A percentile compares a stretch with the other conserved stretches of the same genome.
Conservation (phyloP, 148 eudicot species). For the Nepenthes mirabilis region DNA sequence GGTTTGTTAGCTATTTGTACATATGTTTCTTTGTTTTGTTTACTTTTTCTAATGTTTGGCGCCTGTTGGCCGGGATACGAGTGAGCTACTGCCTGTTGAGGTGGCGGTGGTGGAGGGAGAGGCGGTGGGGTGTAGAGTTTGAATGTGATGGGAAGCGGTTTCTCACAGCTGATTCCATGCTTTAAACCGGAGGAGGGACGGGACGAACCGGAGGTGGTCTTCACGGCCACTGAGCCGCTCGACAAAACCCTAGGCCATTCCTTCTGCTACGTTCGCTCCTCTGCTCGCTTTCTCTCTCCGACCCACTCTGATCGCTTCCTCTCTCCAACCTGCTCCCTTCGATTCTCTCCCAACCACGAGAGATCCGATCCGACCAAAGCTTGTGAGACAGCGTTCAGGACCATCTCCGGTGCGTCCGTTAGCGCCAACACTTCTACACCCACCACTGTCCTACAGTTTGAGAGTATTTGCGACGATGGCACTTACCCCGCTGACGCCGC, state of each 20-base stretch:
- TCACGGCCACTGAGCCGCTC: slow-evolving; percentile 31
- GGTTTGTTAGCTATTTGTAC: too few species aligned
- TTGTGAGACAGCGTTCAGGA: slow-evolving; percentile 17
- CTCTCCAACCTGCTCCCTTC: slow-evolving; percentile 58
- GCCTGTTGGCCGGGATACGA: too few species aligned
- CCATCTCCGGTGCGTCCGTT: slow-evolving; percentile 90
- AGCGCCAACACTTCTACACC: slow-evolving; percentile 82
- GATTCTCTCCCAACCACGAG: slow-evolving; percentile 38
- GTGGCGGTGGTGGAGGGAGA: too few species aligned
- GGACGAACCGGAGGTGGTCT: slow-evolving; percentile 28
- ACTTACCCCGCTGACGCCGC: slow-evolving; percentile 12
- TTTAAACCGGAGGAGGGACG: slow-evolving; percentile 39
- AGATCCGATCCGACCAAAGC: slow-evolving; percentile 20
- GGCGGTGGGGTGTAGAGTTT: background rate
- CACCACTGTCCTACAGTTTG: slow-evolving; percentile 40
- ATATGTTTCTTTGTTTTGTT: too few species aligned
- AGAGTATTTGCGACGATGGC: slow-evolving; percentile 31
- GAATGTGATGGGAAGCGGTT: slow-evolving; percentile 76
- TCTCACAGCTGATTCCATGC: slow-evolving; percentile 82
- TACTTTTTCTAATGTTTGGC: too few species aligned
- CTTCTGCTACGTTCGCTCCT: slow-evolving; percentile 86
- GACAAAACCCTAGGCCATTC: slow-evolving; percentile 99
- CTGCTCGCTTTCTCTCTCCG: slow-evolving; percentile 74
- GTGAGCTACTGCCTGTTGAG: too few species aligned
- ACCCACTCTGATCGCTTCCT: slow-evolving; percentile 81